Evolutionary conservation across 495 filamentous ascomycete species (phyloP).

Genomic region (Lepidopterella palustris): DNA sequence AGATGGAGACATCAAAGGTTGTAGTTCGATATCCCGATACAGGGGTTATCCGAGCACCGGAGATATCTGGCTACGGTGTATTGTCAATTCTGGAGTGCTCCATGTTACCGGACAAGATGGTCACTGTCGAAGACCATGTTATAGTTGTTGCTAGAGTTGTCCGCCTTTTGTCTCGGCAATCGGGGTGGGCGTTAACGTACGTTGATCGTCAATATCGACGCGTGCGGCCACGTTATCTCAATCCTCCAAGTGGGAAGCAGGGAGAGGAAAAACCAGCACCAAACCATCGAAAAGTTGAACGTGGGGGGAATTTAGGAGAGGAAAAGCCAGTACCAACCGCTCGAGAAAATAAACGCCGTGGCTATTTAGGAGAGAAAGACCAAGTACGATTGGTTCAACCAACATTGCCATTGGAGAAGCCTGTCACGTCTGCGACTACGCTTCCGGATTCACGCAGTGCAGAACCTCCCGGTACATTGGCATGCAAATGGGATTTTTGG

Average conservation of each 20-base stretch:
- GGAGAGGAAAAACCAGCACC: background rate
- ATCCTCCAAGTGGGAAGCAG: too few species aligned
- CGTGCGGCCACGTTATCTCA: background rate
- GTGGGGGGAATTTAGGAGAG: background rate
- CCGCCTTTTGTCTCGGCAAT: background rate
- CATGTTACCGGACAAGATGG: background rate
- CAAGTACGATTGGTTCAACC: background rate
- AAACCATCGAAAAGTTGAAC: background rate
- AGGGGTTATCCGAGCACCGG: background rate
- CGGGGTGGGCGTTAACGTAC: constrained; percentile 6
- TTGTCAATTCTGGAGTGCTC: background rate
- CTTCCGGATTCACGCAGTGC: too few species aligned
- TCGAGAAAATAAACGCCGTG: background rate
- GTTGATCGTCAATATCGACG: constrained; percentile 9
- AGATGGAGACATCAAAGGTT: background rate
- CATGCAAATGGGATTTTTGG: too few species aligned
- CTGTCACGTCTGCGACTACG: too few species aligned
- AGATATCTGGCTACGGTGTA: background rate
- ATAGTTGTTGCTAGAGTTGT: background rate
- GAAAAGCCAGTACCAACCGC: background rate
- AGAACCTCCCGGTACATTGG: too few species aligned
- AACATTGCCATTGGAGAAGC: too few species aligned
- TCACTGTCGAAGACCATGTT: background rate
- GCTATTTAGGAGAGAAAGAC: background rate
- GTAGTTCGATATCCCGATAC: background rate